Evolutionary conservation across 2,329 filamentous ascomycete genomes (phyloP), one percentile per base, ranked within the genome.

Genomic region (Nannizziopsis barbatae): DNA sequence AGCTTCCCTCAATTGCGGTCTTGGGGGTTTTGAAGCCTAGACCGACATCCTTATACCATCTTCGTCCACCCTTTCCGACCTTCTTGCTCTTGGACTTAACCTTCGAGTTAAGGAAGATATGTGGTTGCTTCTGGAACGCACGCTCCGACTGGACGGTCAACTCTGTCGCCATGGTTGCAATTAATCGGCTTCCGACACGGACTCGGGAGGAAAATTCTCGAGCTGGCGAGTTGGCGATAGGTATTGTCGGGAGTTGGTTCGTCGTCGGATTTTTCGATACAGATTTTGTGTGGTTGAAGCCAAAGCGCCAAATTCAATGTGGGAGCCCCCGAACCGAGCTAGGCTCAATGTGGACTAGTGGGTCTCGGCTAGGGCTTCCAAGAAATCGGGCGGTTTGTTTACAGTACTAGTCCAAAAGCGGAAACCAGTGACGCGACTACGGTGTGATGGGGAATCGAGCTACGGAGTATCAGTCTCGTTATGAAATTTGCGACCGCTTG

Each of bases 121-220:
- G 92, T 74, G 92, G 92, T 82, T 98, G 90, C 84, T 98, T 98
- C 77, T 96, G 92, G 86, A 86, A 98, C 81, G 92, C 92, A 79
- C 92, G 90, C 84, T 98, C 92, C 73, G 87, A 93, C 84, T 98
- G 92, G 75, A 98, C 92, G 74, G 88, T 94, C 78, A 95, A 81
- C 80, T 95, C 88, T 81, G 88, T 95, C 72, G 88, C 88, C 88
- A 94, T 95, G 74, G 71, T 81, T 77, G 75, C 75, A 68, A 67
- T 69, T 71, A 69, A 71, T 45, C 57, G 56, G 54, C 52, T 56
- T 53, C 61, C 64, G 64, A 68, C 65, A 54, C 55, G 53, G 60
- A 58, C 42, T 43, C 63, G 65, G 60, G 62, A 58, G 59, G 59
- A 27, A 27, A 56, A 57, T 58, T 61, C 53, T 58, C 59, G 59